Percentiles rank a stretch among this genome's conserved stretches.
These are phyloP conservation scores for Xylariaceae sp. DNA, from an alignment of 2,329 filamentous ascomycete species.

Conservation along the genomic window DNA sequence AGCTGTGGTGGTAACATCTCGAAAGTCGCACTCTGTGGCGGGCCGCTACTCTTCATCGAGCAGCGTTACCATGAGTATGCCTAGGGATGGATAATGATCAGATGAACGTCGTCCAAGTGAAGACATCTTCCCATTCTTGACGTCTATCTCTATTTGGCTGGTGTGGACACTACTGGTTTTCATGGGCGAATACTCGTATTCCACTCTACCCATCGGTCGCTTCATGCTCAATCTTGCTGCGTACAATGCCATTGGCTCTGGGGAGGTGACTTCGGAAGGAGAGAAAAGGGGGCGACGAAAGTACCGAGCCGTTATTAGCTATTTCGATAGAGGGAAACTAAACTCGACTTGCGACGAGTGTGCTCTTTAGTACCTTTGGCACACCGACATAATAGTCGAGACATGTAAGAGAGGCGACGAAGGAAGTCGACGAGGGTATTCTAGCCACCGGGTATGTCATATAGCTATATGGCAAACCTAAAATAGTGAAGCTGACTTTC, in stretches of 20 bases:
- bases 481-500: not conserved
- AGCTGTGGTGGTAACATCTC: constrained; percentile 11
- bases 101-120: not conserved
- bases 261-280: no score
- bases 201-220: not conserved
- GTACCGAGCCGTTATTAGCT: not conserved
- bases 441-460: not conserved
- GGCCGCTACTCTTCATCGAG: constrained; percentile 26
- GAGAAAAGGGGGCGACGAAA: not conserved
- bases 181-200: not conserved
- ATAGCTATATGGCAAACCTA: not conserved
- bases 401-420: not conserved
- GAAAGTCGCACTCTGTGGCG: constrained; percentile 23
- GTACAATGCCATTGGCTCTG: not conserved
- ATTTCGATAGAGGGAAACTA: not conserved
- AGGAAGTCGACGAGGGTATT: not conserved
- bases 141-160: not conserved
- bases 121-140: not conserved
- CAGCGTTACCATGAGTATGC: constrained; percentile 16
- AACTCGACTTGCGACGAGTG: not conserved
- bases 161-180: not conserved
- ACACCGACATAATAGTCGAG: no score
- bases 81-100: constrained; percentile 1
- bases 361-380: no score
- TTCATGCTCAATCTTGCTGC: constrained; percentile 1